These are phyloP conservation scores for Acanthochlamys bracteata DNA, from an alignment of 106 monocot genomes.

Conservation along the genomic window DNA sequence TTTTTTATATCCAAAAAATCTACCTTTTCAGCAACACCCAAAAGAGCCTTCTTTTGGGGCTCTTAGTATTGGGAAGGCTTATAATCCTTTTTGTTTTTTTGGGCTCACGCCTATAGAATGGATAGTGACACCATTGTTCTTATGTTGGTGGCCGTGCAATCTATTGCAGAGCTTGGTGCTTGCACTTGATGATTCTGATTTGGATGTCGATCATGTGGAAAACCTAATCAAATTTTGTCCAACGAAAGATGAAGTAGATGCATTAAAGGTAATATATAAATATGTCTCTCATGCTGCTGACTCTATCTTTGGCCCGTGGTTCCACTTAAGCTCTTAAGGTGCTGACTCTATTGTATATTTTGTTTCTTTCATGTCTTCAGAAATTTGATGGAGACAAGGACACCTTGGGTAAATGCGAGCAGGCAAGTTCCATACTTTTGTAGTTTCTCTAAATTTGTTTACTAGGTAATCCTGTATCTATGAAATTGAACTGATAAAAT, in stretches of 20 bases:
- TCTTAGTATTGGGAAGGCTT: too few species aligned
- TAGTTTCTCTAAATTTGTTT: too few species aligned
- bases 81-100: not conserved
- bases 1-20: too few species aligned
- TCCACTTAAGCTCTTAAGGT: too few species aligned
- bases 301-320: not conserved
- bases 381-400: constrained; percentile 75
- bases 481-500: too few species aligned
- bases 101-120: not conserved
- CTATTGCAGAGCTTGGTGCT: constrained; percentile 61
- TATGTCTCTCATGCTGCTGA: not conserved
- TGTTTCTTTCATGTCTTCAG: too few species aligned
- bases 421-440: constrained; percentile 30
- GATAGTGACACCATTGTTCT: too few species aligned
- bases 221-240: constrained; percentile 97
- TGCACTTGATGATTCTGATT: constrained; percentile 79
- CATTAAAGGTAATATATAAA: constrained; percentile 58
- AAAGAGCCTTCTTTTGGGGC: too few species aligned
- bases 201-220: constrained; percentile 88
- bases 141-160: not conserved
- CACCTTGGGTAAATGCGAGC: constrained; percentile 88
- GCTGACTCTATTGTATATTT: too few species aligned
- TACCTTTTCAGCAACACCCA: too few species aligned
- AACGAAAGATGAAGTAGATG: constrained; percentile 89
- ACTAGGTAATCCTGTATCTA: too few species aligned